Conservation (phyloP, 495 filamentous ascomycete genomes). For the Neurospora discreta region DNA sequence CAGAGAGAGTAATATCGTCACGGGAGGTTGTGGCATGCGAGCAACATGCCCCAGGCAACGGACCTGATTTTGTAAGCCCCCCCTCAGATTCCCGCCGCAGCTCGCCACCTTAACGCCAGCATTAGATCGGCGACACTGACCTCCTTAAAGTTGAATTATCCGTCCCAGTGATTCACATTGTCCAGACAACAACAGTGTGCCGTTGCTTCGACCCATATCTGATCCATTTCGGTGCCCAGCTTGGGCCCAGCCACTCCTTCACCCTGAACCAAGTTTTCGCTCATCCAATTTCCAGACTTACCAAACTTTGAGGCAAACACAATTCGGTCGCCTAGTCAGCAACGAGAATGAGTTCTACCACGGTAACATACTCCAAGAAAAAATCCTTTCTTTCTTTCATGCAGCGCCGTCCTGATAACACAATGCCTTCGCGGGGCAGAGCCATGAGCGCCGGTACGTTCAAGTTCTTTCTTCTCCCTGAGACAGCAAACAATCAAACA, state of each 20-base stretch:
- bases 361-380: conserved; percentile 5
- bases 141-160: not conserved
- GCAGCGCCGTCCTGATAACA: not conserved
- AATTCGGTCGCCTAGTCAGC: not conserved
- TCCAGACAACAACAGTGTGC: not conserved
- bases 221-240: not conserved
- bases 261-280: not conserved
- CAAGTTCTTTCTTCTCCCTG: not conserved
- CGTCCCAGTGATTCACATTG: not conserved
- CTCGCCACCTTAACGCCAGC: not conserved
- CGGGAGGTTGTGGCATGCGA: not conserved
- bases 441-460: not conserved
- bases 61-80: not conserved
- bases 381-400: conserved; percentile 4
- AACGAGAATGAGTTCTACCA: conserved; percentile 6
- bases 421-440: not conserved
- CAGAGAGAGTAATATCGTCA: not conserved
- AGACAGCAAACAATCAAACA: not conserved
- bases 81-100: not conserved
- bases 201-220: not conserved
- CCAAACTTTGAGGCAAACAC: not conserved
- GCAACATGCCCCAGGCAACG: not conserved
- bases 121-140: not conserved
- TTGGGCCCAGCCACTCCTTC: not conserved
- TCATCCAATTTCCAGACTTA: not conserved